Evolutionary conservation across 306 rosid genomes (phyloP).

Genomic region (Abrus precatorius): DNA sequence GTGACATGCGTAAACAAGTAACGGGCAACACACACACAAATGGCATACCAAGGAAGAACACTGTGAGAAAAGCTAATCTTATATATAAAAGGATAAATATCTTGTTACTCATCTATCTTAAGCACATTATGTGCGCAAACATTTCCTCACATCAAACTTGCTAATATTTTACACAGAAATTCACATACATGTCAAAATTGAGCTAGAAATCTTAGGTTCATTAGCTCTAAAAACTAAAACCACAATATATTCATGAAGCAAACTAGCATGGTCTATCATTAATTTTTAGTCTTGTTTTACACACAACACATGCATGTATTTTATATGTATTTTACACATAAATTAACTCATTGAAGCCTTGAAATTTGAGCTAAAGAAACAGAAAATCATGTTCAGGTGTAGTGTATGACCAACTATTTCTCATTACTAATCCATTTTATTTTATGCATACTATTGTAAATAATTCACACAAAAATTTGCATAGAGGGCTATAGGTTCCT

Average conservation of each 20-base stretch:
- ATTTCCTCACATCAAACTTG: not conserved
- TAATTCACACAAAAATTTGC: not conserved
- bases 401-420: not conserved
- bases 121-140: not conserved
- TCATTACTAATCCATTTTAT: conserved; percentile 4
- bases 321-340: not conserved
- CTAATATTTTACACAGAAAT: not conserved
- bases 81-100: not conserved
- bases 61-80: not conserved
- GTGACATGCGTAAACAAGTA: not conserved
- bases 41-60: conserved; percentile 5
- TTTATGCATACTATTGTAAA: not conserved
- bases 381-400: conserved; percentile 10
- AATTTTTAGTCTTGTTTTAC: not conserved
- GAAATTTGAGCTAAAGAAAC: conserved; percentile 1
- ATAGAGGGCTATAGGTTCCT: not conserved
- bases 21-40: not conserved
- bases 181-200: not conserved
- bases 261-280: not conserved
- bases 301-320: not conserved
- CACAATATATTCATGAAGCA: not conserved
- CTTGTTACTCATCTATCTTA: not conserved
- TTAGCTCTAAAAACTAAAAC: not conserved
- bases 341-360: not conserved
- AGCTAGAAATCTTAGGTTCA: not conserved